Evolutionary conservation across 345 rosid species (phyloP).

Genomic region (Laguncularia racemosa): DNA sequence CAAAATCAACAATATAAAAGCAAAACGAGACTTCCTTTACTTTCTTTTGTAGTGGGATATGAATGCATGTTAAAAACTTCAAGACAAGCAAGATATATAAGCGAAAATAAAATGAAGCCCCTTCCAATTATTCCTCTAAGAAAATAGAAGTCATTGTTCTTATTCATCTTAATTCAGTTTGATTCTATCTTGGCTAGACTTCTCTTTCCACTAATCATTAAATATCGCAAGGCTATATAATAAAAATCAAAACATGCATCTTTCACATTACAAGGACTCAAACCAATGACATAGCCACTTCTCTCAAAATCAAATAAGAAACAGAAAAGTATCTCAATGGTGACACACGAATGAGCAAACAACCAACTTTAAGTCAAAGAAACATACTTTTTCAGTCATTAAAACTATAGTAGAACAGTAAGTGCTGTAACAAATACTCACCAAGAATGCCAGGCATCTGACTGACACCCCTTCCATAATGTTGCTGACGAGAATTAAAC

Average conservation of each 20-base stretch:
- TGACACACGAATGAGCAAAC: too few species aligned
- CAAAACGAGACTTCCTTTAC: neutral
- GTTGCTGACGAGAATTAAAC: slow-evolving; percentile 16
- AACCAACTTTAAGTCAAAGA: neutral
- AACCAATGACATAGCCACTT: too few species aligned
- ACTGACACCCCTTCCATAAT: slow-evolving; percentile 9
- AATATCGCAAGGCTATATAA: neutral
- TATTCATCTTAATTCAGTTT: neutral
- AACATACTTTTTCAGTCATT: neutral
- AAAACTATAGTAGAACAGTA: neutral
- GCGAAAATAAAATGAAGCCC: too few species aligned
- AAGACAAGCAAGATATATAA: too few species aligned
- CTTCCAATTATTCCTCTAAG: too few species aligned
- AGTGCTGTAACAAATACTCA: slow-evolving; percentile 16
- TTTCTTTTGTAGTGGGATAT: too few species aligned
- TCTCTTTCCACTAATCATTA: neutral
- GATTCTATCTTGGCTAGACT: neutral
- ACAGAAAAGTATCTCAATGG: too few species aligned
- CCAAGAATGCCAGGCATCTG: slow-evolving; percentile 29
- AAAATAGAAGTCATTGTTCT: too few species aligned
- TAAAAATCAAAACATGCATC: neutral
- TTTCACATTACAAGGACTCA: too few species aligned
- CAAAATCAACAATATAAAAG: neutral
- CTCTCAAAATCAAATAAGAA: too few species aligned
- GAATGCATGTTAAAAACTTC: too few species aligned